These are phyloP conservation scores for Marvania coccoides DNA, from an alignment of 139 green algal genomes.

Conservation along the genomic window DNA sequence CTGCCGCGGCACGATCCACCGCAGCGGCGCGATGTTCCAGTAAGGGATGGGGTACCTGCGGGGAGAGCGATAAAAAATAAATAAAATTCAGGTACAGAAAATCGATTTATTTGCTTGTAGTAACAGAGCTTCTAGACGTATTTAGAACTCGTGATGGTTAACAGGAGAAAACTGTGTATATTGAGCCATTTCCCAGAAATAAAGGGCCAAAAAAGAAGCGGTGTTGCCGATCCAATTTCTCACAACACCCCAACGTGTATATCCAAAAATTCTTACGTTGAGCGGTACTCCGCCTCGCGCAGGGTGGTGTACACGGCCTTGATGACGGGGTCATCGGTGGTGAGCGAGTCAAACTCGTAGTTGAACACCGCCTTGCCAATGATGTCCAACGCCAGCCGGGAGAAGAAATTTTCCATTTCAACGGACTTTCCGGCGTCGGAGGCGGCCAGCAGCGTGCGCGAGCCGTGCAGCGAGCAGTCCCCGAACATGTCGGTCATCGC, in stretches of 20 bases:
- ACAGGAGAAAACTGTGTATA: too few relatives aligned
- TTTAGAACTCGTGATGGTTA: too few relatives aligned
- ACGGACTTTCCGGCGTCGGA: constrained; percentile 23
- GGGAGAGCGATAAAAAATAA: too few relatives aligned
- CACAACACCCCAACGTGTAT: too few relatives aligned
- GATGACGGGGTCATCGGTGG: constrained; percentile 85
- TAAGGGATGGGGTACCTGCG: constrained; percentile 84
- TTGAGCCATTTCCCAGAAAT: too few relatives aligned
- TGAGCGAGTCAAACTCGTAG: constrained; percentile 94
- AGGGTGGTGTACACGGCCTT: constrained; percentile 90
- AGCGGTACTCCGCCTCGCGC: constrained; percentile 87
- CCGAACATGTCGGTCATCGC: constrained; percentile 90
- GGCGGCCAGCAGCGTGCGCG: constrained; percentile 39
- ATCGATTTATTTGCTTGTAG: too few relatives aligned
- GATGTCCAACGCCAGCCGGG: constrained; percentile 88
- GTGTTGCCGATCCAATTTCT: too few relatives aligned
- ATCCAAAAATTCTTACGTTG: too few relatives aligned
- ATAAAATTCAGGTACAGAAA: too few relatives aligned
- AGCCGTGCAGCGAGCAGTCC: constrained; percentile 61
- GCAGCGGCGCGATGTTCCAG: constrained; percentile 78
- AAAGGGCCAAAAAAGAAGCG: too few relatives aligned
- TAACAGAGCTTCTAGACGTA: too few relatives aligned
- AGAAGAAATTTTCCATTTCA: constrained; percentile 96
- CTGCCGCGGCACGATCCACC: constrained; percentile 58
- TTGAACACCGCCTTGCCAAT: constrained; percentile 99